Evolutionary conservation across 257 asterid genomes (phyloP), one percentile per base, ranked within the genome.

Genomic region (Nicotiana benthamiana): DNA sequence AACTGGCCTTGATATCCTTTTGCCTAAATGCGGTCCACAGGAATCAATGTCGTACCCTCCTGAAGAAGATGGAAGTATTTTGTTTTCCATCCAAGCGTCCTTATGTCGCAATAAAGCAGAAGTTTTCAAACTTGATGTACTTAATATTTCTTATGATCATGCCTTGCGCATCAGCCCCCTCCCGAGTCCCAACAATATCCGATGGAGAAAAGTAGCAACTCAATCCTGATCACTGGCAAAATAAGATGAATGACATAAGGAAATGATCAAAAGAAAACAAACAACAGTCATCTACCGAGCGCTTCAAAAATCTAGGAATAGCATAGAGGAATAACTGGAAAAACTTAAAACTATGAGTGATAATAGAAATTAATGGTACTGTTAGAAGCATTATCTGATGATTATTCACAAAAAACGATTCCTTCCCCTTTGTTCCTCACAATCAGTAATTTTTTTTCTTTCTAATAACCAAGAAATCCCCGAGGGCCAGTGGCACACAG

Each of bases 1-100:
- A 15, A 18, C 79, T 64, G 70, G 65, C 68, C 52, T 54, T 27
- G 34, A 81, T 63, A 62, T 80, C 77, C 84, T 28, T 84, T 81
- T 74, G n/a, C 76, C 22, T 20, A 67, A 76, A 30, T 5, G 30
- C 2, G 62, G 57, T 40, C 57, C 54, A 54, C 63, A 40, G 70
- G 67, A 26, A 72, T 27, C 59, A 32, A 27, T 75, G 22, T 15
- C 66, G 9, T 54, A 12, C 56, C 34, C 82, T 67, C 68, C 82
- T 22, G 84, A 75, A 75, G 80, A 53, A 62, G 78, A 34, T 72
- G 78, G 78, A 20, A 30, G 34, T 52, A 63, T 64, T 8, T 83
- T 64, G 24, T 75, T 80, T 9, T 80, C 81, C 86, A 80, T 74
- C 36, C 40, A 26, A 53, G 40, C 72, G 36, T 67, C 52, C 72